Conservation (phyloP, 2,329 filamentous ascomycete genomes). For the Ascochyta rabiei region DNA sequence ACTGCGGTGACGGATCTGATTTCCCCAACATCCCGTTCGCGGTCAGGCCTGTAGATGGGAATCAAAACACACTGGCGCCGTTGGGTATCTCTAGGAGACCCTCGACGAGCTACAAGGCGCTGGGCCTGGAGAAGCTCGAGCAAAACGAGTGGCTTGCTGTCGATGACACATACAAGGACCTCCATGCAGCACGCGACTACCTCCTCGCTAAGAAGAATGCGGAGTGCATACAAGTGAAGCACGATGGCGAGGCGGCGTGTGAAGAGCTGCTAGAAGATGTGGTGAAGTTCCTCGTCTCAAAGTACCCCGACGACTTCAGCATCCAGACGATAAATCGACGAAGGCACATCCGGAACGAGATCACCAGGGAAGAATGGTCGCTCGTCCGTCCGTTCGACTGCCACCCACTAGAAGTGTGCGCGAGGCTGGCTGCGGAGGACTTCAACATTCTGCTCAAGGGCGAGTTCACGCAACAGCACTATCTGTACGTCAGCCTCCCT, state of each 20-base stretch:
- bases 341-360: slow-evolving; percentile 48
- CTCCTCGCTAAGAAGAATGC: slow-evolving; percentile 49
- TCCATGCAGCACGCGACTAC: slow-evolving; percentile 50
- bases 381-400: slow-evolving; percentile 45
- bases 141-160: slow-evolving; percentile 56
- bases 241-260: slow-evolving; percentile 54
- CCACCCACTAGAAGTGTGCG: slow-evolving; percentile 58
- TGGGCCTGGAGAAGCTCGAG: slow-evolving; percentile 57
- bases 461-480: slow-evolving; percentile 54
- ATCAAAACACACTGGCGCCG: not conserved
- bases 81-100: not conserved
- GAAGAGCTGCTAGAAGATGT: slow-evolving; percentile 56
- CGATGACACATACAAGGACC: slow-evolving; percentile 54
- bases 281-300: slow-evolving; percentile 51
- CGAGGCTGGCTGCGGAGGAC: slow-evolving; percentile 59
- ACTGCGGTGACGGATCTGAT: slow-evolving; percentile 37
- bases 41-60: slow-evolving; percentile 12
- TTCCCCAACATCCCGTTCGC: slow-evolving; percentile 33
- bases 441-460: slow-evolving; percentile 56
- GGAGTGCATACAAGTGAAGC: slow-evolving; percentile 54
- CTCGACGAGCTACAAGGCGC: slow-evolving; percentile 5
- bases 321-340: slow-evolving; percentile 15
- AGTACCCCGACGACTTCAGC: slow-evolving; percentile 54
- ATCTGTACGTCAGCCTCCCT: slow-evolving; percentile 47
- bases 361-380: slow-evolving; percentile 53